Conservation (phyloP, 306 rosid genomes). For the Vicia sativa region DNA sequence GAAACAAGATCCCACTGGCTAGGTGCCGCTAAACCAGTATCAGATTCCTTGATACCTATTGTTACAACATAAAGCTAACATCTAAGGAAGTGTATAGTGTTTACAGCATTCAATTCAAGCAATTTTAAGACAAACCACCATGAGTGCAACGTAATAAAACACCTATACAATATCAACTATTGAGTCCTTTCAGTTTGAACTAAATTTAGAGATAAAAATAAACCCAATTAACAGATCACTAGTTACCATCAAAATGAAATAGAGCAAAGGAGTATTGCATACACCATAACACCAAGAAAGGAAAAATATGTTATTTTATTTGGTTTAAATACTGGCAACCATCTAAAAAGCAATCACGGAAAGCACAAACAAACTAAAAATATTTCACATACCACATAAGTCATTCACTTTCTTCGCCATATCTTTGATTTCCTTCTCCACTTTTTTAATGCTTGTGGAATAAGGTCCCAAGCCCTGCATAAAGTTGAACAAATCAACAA, state of each 20-base stretch:
- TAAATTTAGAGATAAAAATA: constrained; percentile 13
- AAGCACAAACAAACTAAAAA: constrained; percentile 11
- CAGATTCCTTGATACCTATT: constrained; percentile 96
- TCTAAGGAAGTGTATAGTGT: constrained; percentile 22
- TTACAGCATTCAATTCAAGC: constrained; percentile 2
- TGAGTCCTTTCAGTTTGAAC: background rate
- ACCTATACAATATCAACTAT: constrained; percentile 14
- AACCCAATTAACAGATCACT: constrained; percentile 4
- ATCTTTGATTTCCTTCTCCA: constrained; percentile 90
- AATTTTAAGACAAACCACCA: constrained; percentile 22
- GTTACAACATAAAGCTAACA: constrained; percentile 27
- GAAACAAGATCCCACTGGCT: constrained; percentile 99
- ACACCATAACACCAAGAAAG: background rate
- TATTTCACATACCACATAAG: constrained; percentile 64
- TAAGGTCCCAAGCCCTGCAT: constrained; percentile 96
- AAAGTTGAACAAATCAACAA: constrained; percentile 4
- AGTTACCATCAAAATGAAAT: background rate
- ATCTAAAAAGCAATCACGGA: constrained; percentile 17
- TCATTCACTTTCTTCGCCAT: constrained; percentile 98
- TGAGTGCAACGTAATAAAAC: constrained; percentile 19
- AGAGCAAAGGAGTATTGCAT: background rate
- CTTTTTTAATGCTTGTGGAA: constrained; percentile 77
- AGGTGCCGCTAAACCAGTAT: constrained; percentile 98
- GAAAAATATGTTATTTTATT: background rate
- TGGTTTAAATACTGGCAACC: constrained; percentile 5